Percentiles rank a stretch among this genome's conserved stretches.
phyloP scores from a whole-genome alignment of 208 protist species.

The Trypanosoma rangeli region DNA sequence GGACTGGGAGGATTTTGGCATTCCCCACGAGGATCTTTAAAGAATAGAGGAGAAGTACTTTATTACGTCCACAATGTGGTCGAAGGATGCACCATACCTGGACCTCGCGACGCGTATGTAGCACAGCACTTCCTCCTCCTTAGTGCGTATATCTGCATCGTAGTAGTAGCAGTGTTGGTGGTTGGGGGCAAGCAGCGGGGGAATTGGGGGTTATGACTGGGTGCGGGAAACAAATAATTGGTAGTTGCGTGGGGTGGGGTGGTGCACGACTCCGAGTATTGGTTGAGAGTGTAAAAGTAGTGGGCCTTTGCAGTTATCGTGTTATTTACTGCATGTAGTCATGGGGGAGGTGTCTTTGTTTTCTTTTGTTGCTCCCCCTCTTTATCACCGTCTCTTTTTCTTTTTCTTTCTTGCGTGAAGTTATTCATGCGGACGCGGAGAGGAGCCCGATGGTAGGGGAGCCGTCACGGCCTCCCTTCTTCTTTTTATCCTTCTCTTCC shows the following conservation, averaged over 20 bases:
- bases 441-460: no score
- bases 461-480: neutral
- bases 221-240: neutral
- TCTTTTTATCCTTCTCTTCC: neutral
- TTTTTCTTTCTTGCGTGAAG: neutral
- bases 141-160: neutral
- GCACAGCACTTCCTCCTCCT: neutral
- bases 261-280: neutral
- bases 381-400: neutral
- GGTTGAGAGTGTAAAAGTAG: neutral
- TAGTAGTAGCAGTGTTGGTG: slow-evolving; percentile 15
- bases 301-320: neutral
- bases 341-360: slow-evolving; percentile 5
- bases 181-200: slow-evolving; percentile 2
- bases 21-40: slow-evolving; percentile 88
- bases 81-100: slow-evolving; percentile 68
- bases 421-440: neutral
- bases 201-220: neutral
- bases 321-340: neutral
- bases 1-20: slow-evolving; percentile 92
- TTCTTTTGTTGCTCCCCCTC: slow-evolving; percentile 3
- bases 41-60: slow-evolving; percentile 93
- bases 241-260: neutral
- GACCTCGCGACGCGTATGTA: slow-evolving; percentile 76
- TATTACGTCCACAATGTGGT: slow-evolving; percentile 84